Evolutionary conservation across 1,139 yeast genomes (phyloP), one percentile per base, ranked within the genome.

Genomic region (Yamadazyma mexicana): DNA sequence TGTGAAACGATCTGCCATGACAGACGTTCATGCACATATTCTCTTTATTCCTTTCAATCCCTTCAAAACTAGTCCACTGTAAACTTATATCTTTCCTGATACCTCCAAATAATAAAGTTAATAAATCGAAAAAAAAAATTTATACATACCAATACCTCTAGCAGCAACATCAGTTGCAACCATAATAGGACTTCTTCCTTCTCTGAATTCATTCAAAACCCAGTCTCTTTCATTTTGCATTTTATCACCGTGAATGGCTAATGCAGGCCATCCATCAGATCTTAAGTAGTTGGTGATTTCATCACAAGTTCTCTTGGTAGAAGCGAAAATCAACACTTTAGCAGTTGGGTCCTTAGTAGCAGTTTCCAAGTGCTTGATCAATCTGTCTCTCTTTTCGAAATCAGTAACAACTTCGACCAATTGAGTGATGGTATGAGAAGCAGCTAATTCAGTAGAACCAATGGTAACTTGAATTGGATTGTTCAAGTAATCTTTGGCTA

Each of bases 81-180:
- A n/a, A n/a, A n/a, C n/a, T n/a, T 24, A 9, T n/a, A 16, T 11
- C 22, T 22, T 28, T 32, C 14, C 17, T 33, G 28, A 33, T 24
- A n/a, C 31, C 38, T 20, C 10, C 22, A 14, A 20, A 20, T 20
- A 20, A 20, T 20, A 8, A 20, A 6, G 22, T 20, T 20, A 20
- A 31, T 33, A 33, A 11, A n/a, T n/a, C n/a, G n/a, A n/a, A 8
- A 37, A 25, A 22, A 33, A 35, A 30, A 32, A 28, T 30, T 35
- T 25, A 67, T 67, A 87, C 98, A 73, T 88, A 89, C 96, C 98
- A 77, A 92, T 91, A 82, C 98, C 98, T 80, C 98, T 88, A 52
- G 98, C 96, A 47, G 98, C 98, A 66, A 92, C 98, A 69, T 92
- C 98, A 53, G 98, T 92, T 49, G 98, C 98, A 63, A 91, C 96